phyloP scores from a whole-genome alignment of 768 basidiomycete species.

The Macrolepiota fuliginosa region DNA sequence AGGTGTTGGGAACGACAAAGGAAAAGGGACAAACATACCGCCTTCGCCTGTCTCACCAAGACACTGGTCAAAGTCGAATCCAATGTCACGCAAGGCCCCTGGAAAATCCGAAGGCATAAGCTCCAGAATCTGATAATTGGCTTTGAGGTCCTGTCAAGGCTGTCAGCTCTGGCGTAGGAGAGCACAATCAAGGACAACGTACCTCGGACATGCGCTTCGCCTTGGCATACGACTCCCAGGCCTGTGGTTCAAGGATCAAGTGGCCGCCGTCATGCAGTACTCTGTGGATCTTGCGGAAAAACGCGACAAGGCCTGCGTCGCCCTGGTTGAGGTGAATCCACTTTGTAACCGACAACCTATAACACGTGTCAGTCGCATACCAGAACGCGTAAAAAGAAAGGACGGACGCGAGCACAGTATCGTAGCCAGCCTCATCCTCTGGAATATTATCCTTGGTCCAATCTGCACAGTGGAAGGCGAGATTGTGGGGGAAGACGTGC shows the following conservation, averaged over 20 bases:
- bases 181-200: constrained; percentile 8
- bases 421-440: constrained; percentile 59
- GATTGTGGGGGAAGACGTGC: constrained; percentile 71
- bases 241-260: constrained; percentile 81
- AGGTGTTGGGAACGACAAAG: constrained; percentile 2
- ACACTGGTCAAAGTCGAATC: constrained; percentile 51
- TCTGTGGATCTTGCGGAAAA: constrained; percentile 62
- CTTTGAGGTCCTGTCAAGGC: constrained; percentile 46
- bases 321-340: constrained; percentile 89
- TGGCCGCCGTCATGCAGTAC: constrained; percentile 61
- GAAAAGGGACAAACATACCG: constrained; percentile 38
- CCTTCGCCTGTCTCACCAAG: constrained; percentile 62
- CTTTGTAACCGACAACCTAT: constrained; percentile 82
- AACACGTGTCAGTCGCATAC: background rate
- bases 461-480: constrained; percentile 69
- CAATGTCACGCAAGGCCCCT: constrained; percentile 50
- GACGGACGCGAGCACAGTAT: constrained; percentile 77
- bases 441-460: constrained; percentile 61
- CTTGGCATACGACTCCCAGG: constrained; percentile 82
- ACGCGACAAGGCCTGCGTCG: constrained; percentile 65
- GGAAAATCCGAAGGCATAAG: constrained; percentile 68
- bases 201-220: constrained; percentile 69
- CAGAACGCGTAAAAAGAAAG: background rate
- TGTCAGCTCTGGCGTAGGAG: background rate
- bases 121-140: constrained; percentile 53